Percentiles rank a stretch among this genome's conserved stretches.
Evolutionary conservation across 2,329 filamentous ascomycete genomes (phyloP).

Genomic region (Cercospora canescens): DNA sequence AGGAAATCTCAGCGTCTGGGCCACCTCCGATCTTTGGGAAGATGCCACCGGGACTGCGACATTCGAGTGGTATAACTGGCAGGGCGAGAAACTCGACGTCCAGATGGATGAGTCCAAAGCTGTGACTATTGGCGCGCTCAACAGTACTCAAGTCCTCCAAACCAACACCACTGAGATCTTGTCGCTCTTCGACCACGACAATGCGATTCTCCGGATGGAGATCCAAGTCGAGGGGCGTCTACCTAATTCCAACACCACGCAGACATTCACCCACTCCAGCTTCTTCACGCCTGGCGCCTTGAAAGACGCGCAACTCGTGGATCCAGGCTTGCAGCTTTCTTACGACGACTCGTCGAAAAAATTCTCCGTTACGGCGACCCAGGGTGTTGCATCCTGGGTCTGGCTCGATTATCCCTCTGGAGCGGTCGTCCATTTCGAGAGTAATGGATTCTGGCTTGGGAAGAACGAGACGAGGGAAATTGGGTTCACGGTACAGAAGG

Average conservation of each 20-base stretch:
- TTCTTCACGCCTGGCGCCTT: constrained; percentile 52
- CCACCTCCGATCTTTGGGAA: constrained; percentile 60
- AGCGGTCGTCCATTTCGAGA: constrained; percentile 53
- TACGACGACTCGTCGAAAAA: constrained; percentile 35
- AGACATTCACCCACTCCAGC: constrained; percentile 52
- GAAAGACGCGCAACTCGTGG: constrained; percentile 47
- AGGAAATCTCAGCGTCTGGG: constrained; percentile 54
- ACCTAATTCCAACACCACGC: constrained; percentile 46
- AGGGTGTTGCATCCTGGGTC: constrained; percentile 54
- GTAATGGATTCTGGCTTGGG: constrained; percentile 55
- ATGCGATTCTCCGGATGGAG: constrained; percentile 48
- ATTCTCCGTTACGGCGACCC: constrained; percentile 51
- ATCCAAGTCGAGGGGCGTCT: constrained; percentile 47
- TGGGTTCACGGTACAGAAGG: constrained; percentile 48
- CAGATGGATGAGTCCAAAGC: constrained; percentile 32
- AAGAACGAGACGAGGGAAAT: constrained; percentile 49
- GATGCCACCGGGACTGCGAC: constrained; percentile 47
- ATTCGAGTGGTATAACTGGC: constrained; percentile 55
- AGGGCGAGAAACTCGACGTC: constrained; percentile 46
- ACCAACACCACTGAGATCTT: constrained; percentile 41
- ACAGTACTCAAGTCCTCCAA: constrained; percentile 51
- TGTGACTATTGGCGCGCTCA: constrained; percentile 53
- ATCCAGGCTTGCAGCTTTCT: constrained; percentile 49
- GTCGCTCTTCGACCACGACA: constrained; percentile 30
- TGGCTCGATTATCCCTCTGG: constrained; percentile 56